Evolutionary conservation across 2,329 filamentous ascomycete genomes (phyloP).

Genomic region (Achaetomium macrosporum): DNA sequence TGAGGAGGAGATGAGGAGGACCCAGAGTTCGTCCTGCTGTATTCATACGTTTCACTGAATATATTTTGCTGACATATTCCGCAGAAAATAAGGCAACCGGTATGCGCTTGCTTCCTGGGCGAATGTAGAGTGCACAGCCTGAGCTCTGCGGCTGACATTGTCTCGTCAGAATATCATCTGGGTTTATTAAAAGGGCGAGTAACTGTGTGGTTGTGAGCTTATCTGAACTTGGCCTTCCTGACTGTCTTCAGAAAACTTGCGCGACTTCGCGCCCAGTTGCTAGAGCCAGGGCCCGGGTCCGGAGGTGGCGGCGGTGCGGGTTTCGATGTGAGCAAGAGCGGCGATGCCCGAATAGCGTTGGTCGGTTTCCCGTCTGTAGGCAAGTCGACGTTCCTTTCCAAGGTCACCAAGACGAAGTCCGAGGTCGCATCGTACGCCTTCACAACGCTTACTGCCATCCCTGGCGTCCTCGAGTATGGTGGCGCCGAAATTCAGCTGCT

Average conservation of each 20-base stretch:
- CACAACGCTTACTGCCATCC: conserved; percentile 95
- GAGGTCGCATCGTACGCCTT: conserved; percentile 96
- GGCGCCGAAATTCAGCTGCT: conserved; percentile 97
- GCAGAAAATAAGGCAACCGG: conserved; percentile 98
- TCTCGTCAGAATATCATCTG: conserved; percentile 80
- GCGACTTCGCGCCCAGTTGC: conserved; percentile 83
- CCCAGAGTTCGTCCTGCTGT: conserved; percentile 68
- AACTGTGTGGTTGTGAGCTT: conserved; percentile 1
- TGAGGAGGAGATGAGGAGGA: conserved; percentile 98
- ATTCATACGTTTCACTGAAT: too few relatives aligned
- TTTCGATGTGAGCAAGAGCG: conserved; percentile 92
- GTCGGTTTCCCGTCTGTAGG: conserved; percentile 99
- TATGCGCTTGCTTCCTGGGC: conserved; percentile 41
- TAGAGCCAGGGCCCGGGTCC: conserved; percentile 78
- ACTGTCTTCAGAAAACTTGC: conserved; percentile 72
- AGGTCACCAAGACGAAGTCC: conserved; percentile 96
- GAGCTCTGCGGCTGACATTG: conserved; percentile 3
- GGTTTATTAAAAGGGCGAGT: conserved; percentile 90
- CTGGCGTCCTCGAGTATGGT: conserved; percentile 93
- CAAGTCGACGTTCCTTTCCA: conserved; percentile 97
- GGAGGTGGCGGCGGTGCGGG: conserved; percentile 74
- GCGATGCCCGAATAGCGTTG: conserved; percentile 91
- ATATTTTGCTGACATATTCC: conserved; percentile 21
- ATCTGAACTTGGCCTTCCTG: not conserved
- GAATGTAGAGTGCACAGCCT: not conserved